Percentiles rank a stretch among this genome's conserved stretches.
phyloP scores from a whole-genome alignment of 768 basidiomycete genomes.

The Mycena sanguinolenta region DNA sequence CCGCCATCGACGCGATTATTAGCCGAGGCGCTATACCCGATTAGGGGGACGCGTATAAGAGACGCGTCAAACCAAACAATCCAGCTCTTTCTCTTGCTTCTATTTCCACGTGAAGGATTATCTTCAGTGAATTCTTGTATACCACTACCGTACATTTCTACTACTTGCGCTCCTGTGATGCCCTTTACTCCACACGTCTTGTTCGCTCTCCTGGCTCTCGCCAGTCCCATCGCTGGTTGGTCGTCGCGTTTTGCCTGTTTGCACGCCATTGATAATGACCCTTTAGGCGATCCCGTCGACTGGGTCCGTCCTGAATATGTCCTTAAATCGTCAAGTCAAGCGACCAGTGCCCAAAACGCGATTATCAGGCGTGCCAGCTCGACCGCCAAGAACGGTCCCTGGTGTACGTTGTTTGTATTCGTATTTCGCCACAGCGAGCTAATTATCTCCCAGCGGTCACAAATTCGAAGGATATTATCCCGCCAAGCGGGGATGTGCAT shows the following conservation, averaged over 20 bases:
- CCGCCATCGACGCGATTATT: too few species aligned
- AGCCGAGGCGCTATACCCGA: neutral
- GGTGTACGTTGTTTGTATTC: slow-evolving; percentile 46
- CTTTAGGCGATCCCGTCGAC: slow-evolving; percentile 59
- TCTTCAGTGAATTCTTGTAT: too few species aligned
- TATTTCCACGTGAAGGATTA: too few species aligned
- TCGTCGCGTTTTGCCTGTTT: neutral
- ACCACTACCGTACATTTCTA: too few species aligned
- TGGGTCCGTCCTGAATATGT: slow-evolving; percentile 65
- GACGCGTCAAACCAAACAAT: neutral
- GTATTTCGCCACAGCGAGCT: neutral
- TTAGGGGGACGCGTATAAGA: neutral
- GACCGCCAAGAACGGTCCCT: slow-evolving; percentile 54
- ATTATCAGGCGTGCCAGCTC: slow-evolving; percentile 54
- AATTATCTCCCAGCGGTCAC: slow-evolving; percentile 49
- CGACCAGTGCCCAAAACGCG: slow-evolving; percentile 49
- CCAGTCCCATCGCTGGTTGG: slow-evolving; percentile 18
- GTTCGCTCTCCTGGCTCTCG: slow-evolving; percentile 22
- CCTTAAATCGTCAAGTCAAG: slow-evolving; percentile 34
- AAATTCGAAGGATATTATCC: slow-evolving; percentile 38
- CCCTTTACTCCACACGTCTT: slow-evolving; percentile 19
- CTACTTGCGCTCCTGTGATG: slow-evolving; percentile 12
- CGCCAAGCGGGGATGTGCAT: slow-evolving; percentile 50
- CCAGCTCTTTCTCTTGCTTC: slow-evolving; percentile 5
- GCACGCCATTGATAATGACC: slow-evolving; percentile 11